Conservation (phyloP, 305 asterid species). For the Rubia balearica region DNA sequence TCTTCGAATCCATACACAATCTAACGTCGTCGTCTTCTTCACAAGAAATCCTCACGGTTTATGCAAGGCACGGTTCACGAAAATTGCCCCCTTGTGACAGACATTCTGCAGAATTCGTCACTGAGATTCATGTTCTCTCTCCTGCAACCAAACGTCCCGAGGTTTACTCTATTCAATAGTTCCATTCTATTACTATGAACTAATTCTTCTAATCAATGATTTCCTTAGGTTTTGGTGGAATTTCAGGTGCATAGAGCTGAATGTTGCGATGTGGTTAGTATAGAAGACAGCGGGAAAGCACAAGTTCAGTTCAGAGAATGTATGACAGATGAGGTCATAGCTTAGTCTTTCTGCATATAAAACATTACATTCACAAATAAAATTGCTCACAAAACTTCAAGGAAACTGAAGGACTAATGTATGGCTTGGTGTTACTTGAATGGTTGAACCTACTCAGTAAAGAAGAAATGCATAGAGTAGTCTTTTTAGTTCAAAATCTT, state of each 20-base stretch:
- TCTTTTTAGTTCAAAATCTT: not conserved
- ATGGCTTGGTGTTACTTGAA: not conserved
- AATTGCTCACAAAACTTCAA: not conserved
- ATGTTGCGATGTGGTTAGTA: not conserved
- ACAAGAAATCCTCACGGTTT: constrained; percentile 1
- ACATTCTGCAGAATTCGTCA: not conserved
- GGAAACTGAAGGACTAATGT: not conserved
- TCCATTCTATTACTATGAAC: no score
- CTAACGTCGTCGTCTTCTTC: not conserved
- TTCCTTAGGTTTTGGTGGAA: not conserved
- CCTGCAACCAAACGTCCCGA: not conserved
- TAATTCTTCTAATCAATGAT: not conserved
- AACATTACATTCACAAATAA: not conserved
- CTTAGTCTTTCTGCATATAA: not conserved
- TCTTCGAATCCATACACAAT: not conserved
- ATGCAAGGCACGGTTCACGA: not conserved
- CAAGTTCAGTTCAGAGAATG: not conserved
- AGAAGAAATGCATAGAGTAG: no score
- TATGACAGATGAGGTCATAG: not conserved
- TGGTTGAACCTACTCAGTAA: no score
- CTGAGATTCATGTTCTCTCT: constrained; percentile 1
- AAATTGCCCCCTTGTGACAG: not conserved
- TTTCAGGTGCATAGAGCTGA: constrained; percentile 1
- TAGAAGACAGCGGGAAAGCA: not conserved
- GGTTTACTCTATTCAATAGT: not conserved